Evolutionary conservation across 2,329 filamentous ascomycete genomes (phyloP).

Genomic region (Talaromyces verruculosus): DNA sequence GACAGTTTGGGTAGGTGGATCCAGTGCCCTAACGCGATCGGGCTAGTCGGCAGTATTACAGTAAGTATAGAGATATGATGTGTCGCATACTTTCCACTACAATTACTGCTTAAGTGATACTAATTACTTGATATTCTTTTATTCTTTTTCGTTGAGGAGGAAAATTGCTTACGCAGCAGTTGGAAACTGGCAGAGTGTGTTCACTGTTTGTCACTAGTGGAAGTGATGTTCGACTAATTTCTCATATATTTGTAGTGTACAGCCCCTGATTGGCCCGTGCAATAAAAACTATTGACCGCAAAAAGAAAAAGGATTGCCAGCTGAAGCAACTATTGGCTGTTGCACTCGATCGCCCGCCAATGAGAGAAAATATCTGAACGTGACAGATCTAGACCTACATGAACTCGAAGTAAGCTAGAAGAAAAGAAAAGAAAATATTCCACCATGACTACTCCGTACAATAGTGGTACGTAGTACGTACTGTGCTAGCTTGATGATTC

Average conservation of each 20-base stretch:
- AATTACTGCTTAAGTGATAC: too few species aligned
- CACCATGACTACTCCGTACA: background rate
- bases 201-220: background rate
- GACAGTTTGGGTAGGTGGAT: conserved; percentile 17
- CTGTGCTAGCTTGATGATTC: background rate
- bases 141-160: too few species aligned
- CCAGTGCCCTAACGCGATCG: background rate
- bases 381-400: conserved; percentile 3
- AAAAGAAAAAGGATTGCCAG: background rate
- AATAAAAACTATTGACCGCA: conserved; percentile 3
- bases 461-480: background rate
- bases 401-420: background rate
- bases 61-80: background rate
- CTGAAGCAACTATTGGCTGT: background rate
- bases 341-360: background rate
- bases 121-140: too few species aligned
- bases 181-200: background rate
- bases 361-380: background rate
- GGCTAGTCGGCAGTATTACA: background rate
- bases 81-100: background rate
- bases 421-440: background rate
- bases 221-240: background rate
- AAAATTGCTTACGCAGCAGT: too few species aligned
- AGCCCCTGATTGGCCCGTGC: background rate
- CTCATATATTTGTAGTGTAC: background rate